phyloP scores from a whole-genome alignment of 192 early-diverging fungal species.

The Podila epigama region DNA sequence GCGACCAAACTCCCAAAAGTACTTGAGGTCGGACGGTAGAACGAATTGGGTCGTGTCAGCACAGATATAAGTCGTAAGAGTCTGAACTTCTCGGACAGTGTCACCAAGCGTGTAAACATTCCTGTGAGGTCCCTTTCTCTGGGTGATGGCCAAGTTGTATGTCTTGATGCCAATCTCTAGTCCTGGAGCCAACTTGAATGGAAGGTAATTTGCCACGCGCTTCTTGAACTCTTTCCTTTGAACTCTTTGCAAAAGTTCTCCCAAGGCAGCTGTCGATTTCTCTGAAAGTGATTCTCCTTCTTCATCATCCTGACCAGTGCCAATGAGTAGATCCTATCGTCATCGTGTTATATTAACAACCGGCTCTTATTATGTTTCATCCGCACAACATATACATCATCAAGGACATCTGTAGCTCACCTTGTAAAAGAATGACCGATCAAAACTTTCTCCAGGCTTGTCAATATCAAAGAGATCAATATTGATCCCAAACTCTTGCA shows the following conservation, averaged over 20 bases:
- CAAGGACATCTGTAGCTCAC: conserved; percentile 53
- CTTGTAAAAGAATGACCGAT: conserved; percentile 65
- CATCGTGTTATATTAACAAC: too few relatives aligned
- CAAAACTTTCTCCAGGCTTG: conserved; percentile 55
- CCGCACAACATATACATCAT: too few relatives aligned
- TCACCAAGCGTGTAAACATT: conserved; percentile 58
- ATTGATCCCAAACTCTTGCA: conserved; percentile 62
- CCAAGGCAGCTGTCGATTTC: conserved; percentile 45
- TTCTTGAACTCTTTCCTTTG: conserved; percentile 69
- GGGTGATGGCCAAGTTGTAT: conserved; percentile 65
- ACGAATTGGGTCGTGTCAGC: conserved; percentile 63
- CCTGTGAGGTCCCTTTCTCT: conserved; percentile 51
- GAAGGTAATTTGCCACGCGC: conserved; percentile 63
- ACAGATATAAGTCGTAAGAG: conserved; percentile 68
- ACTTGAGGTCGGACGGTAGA: conserved; percentile 67
- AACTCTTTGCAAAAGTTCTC: conserved; percentile 60
- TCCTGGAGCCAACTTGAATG: conserved; percentile 66
- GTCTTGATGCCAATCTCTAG: conserved; percentile 75
- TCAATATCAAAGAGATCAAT: conserved; percentile 72
- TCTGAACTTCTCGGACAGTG: conserved; percentile 61
- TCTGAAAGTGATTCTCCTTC: conserved; percentile 12
- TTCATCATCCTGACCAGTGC: conserved; percentile 32
- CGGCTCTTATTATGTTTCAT: too few relatives aligned
- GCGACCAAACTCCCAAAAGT: conserved; percentile 74
- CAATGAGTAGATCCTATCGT: conserved; percentile 52